Percentiles rank a stretch among this genome's conserved stretches.
Evolutionary conservation across 768 basidiomycete genomes (phyloP).

Genomic region (Russula emetica): DNA sequence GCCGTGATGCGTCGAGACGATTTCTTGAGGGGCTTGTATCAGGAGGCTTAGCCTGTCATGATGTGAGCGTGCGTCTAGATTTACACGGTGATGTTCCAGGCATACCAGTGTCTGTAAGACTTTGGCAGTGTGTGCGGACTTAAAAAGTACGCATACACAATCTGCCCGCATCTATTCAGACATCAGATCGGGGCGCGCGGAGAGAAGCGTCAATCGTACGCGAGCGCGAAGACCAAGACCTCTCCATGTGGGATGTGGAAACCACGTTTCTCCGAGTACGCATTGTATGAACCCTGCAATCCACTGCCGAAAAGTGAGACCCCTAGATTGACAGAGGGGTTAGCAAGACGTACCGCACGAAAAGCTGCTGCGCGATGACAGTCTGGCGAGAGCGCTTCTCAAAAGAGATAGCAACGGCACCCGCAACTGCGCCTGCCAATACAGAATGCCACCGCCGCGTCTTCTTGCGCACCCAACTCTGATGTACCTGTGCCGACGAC

Average conservation of each 20-base stretch:
- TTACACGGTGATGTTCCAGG: slow-evolving; percentile 2
- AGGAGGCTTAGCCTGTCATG: slow-evolving; percentile 40
- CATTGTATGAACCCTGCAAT: slow-evolving; percentile 85
- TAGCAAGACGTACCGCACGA: slow-evolving; percentile 65
- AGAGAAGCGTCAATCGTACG: slow-evolving; percentile 41
- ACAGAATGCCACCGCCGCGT: slow-evolving; percentile 77
- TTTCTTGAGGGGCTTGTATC: slow-evolving; percentile 54
- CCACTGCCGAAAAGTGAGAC: slow-evolving; percentile 49
- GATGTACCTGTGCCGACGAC: slow-evolving; percentile 57
- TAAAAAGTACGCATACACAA: slow-evolving; percentile 72
- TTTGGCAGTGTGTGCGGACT: slow-evolving; percentile 81
- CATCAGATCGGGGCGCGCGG: not conserved
- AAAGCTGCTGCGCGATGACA: slow-evolving; percentile 79
- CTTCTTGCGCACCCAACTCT: slow-evolving; percentile 59
- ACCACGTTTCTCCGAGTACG: slow-evolving; percentile 60
- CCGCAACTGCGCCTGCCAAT: slow-evolving; percentile 71
- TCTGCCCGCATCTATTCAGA: slow-evolving; percentile 67
- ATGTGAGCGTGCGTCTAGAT: not conserved
- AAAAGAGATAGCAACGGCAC: slow-evolving; percentile 67
- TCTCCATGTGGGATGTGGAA: slow-evolving; percentile 79
- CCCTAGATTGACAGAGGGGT: not conserved
- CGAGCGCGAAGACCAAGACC: slow-evolving; percentile 72
- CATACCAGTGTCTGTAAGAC: slow-evolving; percentile 71
- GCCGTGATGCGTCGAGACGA: slow-evolving; percentile 56
- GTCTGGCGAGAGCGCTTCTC: slow-evolving; percentile 64